A percentile compares a stretch with the other conserved stretches of the same genome.
Conservation (phyloP, 441 rosid species). For the Corymbia calophylla region DNA sequence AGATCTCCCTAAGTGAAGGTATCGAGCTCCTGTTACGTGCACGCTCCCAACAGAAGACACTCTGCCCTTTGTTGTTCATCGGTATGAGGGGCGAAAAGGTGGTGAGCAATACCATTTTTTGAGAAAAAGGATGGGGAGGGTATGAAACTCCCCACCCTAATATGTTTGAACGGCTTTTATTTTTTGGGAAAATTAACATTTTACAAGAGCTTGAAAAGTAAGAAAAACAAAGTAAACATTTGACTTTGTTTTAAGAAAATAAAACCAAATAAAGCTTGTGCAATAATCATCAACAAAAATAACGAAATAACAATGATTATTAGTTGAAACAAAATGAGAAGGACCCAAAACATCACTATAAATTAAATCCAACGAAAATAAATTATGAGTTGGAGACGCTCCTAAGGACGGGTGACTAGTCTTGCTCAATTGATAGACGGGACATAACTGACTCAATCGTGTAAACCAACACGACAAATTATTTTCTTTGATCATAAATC, state of each 20-base stretch:
- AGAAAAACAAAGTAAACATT: not conserved
- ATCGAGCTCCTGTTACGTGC: too few relatives aligned
- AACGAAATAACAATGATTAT: accelerated
- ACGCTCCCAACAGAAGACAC: too few relatives aligned
- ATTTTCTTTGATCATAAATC: not conserved
- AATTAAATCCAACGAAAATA: too few relatives aligned
- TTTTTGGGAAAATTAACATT: not conserved
- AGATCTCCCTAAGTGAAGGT: too few relatives aligned
- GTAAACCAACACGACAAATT: not conserved
- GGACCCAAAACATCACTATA: not conserved
- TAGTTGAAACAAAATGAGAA: not conserved
- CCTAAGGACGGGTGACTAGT: not conserved
- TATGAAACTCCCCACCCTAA: not conserved
- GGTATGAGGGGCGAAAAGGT: not conserved
- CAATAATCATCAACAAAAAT: not conserved
- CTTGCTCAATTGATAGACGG: not conserved
- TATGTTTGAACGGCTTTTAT: not conserved
- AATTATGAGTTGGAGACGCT: not conserved
- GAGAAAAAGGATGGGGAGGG: not conserved
- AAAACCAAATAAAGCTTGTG: not conserved
- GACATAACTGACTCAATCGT: not conserved
- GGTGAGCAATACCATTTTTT: not conserved
- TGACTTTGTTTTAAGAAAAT: not conserved
- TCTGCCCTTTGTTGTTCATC: not conserved
- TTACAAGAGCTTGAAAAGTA: not conserved